phyloP scores from a whole-genome alignment of 345 rosid species.

The Populus deltoides region DNA sequence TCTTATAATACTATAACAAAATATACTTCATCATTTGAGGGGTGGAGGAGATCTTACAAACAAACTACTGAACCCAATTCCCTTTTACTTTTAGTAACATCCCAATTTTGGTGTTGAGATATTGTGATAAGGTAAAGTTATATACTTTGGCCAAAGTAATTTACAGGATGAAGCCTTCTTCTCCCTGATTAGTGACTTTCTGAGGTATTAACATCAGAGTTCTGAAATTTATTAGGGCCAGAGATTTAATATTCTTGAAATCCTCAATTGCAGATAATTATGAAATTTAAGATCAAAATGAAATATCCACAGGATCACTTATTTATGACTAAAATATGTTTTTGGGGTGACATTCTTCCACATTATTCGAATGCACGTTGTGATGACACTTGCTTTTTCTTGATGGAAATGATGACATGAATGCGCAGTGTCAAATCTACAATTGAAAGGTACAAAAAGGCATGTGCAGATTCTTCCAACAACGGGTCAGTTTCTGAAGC shows the following conservation, averaged over 20 bases:
- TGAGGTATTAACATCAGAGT: not conserved
- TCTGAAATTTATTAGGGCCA: not conserved
- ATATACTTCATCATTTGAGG: not conserved
- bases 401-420: not conserved
- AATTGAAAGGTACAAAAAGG: conserved; percentile 92
- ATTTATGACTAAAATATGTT: not conserved
- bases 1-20: not conserved
- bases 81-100: not conserved
- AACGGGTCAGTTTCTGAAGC: conserved; percentile 71
- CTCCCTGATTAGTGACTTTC: not conserved
- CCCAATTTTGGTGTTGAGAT: not conserved
- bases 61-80: not conserved
- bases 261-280: not conserved
- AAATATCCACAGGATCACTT: not conserved
- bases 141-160: not conserved
- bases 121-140: not conserved
- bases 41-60: not conserved
- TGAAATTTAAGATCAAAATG: not conserved
- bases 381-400: not conserved
- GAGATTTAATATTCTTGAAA: not conserved
- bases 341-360: not conserved
- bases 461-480: conserved; percentile 57
- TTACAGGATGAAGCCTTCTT: not conserved
- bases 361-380: not conserved
- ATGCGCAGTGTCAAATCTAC: conserved; percentile 83